A percentile compares a stretch with the other conserved stretches of the same genome.
Conservation (phyloP, 225 moss, liverwort and hornwort genomes). For the Marchantia polymorpha region DNA sequence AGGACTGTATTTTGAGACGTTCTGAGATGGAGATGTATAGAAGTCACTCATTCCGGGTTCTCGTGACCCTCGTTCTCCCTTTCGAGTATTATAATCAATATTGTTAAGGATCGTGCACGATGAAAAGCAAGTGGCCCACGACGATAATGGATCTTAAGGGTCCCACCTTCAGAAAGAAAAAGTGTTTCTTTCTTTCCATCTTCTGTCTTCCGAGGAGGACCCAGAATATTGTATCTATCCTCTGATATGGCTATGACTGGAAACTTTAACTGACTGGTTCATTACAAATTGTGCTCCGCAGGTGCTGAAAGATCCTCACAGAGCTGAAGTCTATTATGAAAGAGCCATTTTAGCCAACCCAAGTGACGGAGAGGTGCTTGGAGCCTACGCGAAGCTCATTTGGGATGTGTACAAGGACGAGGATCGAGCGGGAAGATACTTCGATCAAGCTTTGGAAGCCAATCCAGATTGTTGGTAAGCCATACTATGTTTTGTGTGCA, state of each 20-base stretch:
- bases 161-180: background rate
- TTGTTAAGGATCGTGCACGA: background rate
- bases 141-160: background rate
- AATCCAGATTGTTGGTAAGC: slow-evolving; percentile 35
- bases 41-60: background rate
- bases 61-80: background rate
- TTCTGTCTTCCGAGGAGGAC: too few relatives aligned
- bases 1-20: background rate
- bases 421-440: slow-evolving; percentile 40
- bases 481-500: background rate
- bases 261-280: background rate
- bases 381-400: slow-evolving; percentile 37
- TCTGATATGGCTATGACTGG: too few relatives aligned
- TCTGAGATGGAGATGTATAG: background rate
- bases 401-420: slow-evolving; percentile 43
- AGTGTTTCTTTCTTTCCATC: too few relatives aligned
- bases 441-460: slow-evolving; percentile 42
- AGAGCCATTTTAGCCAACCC: slow-evolving; percentile 41
- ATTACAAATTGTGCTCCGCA: background rate
- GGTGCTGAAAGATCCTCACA: slow-evolving; percentile 35
- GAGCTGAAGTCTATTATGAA: slow-evolving; percentile 41
- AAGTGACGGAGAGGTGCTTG: slow-evolving; percentile 40
- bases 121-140: background rate
- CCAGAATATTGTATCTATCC: too few relatives aligned
- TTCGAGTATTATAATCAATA: background rate